Conservation (phyloP, 1,284 basidiomycete species). For the Mycocalia duriaeana region DNA sequence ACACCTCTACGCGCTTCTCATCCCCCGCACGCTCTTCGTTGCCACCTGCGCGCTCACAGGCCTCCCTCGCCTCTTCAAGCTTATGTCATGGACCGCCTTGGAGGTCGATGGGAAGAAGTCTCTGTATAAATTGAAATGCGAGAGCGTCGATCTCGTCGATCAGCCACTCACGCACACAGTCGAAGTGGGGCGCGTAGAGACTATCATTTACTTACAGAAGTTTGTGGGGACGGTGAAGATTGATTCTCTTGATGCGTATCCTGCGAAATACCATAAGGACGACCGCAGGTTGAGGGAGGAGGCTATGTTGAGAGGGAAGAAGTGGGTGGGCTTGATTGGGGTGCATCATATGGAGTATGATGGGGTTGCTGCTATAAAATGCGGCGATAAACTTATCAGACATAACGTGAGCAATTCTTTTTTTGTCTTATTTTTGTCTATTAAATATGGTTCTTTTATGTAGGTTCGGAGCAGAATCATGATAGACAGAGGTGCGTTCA, state of each 20-base stretch:
- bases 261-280: constrained; percentile 43
- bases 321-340: constrained; percentile 45
- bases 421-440: constrained; percentile 5
- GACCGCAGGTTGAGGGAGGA: constrained; percentile 29
- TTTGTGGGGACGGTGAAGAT: constrained; percentile 49
- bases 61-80: constrained; percentile 43
- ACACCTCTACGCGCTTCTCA: constrained; percentile 47
- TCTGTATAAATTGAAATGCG: constrained; percentile 36
- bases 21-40: constrained; percentile 44
- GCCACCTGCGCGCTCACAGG: constrained; percentile 48
- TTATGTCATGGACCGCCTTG: constrained; percentile 32
- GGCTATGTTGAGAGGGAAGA: constrained; percentile 43
- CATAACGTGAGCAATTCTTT: constrained; percentile 36
- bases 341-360: constrained; percentile 52
- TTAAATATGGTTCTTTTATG: neutral
- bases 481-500: constrained; percentile 43
- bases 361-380: constrained; percentile 40
- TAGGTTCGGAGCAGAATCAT: constrained; percentile 46
- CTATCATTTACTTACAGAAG: constrained; percentile 30
- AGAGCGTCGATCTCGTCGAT: constrained; percentile 46
- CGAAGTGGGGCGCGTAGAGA: constrained; percentile 35
- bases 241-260: constrained; percentile 42
- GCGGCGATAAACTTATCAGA: constrained; percentile 29
- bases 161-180: constrained; percentile 25
- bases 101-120: constrained; percentile 23